These are phyloP conservation scores for Microbotryum lychnidis-dioicae DNA, from an alignment of 1,284 basidiomycete species.

Conservation along the genomic window DNA sequence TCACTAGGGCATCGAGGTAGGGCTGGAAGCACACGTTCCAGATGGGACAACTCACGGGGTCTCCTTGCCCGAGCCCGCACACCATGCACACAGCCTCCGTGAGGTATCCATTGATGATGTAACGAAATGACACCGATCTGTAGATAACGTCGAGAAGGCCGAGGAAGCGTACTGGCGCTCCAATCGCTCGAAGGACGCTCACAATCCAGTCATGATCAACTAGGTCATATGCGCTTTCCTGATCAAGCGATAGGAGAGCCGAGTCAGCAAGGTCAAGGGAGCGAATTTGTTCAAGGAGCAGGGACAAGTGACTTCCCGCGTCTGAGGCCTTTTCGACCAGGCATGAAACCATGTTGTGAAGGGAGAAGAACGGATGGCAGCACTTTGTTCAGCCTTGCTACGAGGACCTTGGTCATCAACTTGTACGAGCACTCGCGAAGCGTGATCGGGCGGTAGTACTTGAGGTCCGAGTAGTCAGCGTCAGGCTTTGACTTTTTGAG, in stretches of 20 bases:
- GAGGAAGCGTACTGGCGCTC: not conserved
- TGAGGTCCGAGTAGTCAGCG: not conserved
- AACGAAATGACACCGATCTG: not conserved
- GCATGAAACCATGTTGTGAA: constrained; percentile 3
- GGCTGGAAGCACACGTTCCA: constrained; percentile 4
- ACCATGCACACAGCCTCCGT: not conserved
- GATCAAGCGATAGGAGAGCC: constrained; percentile 1
- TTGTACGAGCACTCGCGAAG: not conserved
- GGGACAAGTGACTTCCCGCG: not conserved
- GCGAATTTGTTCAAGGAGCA: not conserved
- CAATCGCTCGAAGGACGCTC: not conserved
- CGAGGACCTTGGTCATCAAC: not conserved
- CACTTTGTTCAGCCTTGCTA: not conserved
- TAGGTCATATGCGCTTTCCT: constrained; percentile 1
- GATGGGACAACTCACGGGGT: not conserved
- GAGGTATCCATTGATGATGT: constrained; percentile 5
- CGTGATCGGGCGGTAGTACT: constrained; percentile 2
- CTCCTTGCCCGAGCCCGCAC: not conserved
- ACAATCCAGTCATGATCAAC: constrained; percentile 7
- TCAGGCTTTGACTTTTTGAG: constrained; percentile 2
- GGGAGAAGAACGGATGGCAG: not conserved
- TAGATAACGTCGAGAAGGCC: not conserved
- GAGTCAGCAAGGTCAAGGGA: not conserved
- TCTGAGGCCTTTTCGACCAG: not conserved
- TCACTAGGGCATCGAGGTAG: constrained; percentile 2